These are phyloP conservation scores for Wickerhamiella vanderwaltii DNA, from an alignment of 805 yeast genomes.

Conservation along the genomic window DNA sequence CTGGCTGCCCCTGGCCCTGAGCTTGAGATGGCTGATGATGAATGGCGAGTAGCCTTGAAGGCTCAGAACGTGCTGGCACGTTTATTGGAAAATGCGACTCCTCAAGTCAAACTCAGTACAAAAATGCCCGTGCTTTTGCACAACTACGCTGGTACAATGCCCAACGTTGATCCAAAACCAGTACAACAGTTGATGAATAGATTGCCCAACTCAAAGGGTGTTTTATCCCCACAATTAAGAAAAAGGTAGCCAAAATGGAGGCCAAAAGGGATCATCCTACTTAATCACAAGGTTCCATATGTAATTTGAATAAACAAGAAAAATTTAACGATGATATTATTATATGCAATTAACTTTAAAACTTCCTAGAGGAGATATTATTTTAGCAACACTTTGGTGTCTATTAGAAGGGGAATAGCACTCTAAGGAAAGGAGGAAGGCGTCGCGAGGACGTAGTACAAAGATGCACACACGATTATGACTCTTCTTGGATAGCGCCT, in stretches of 20 bases:
- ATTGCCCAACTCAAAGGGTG: background rate
- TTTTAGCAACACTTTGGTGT: too few relatives aligned
- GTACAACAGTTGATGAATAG: slow-evolving; percentile 1
- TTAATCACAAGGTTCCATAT: too few relatives aligned
- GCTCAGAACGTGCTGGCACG: slow-evolving; percentile 32
- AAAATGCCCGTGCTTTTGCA: slow-evolving; percentile 56
- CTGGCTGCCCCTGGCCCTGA: slow-evolving; percentile 22
- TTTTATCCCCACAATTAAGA: background rate
- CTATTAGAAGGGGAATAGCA: too few relatives aligned
- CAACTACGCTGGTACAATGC: slow-evolving; percentile 69
- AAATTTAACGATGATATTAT: too few relatives aligned
- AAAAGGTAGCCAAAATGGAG: background rate
- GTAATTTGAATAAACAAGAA: too few relatives aligned
- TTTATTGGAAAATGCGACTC: slow-evolving; percentile 28
- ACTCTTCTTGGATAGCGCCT: slow-evolving; percentile 12
- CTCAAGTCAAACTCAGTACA: slow-evolving; percentile 13
- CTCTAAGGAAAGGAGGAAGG: too few relatives aligned
- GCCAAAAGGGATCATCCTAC: background rate
- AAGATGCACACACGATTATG: too few relatives aligned
- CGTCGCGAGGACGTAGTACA: too few relatives aligned
- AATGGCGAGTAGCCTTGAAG: slow-evolving; percentile 27
- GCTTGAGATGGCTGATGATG: slow-evolving; percentile 23
- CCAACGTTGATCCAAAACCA: slow-evolving; percentile 28
- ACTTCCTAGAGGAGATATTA: too few relatives aligned
- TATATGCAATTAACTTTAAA: too few relatives aligned